These are phyloP conservation scores for Tuctoria greenei DNA, from an alignment of 176 grass and related monocot species.

Conservation along the genomic window DNA sequence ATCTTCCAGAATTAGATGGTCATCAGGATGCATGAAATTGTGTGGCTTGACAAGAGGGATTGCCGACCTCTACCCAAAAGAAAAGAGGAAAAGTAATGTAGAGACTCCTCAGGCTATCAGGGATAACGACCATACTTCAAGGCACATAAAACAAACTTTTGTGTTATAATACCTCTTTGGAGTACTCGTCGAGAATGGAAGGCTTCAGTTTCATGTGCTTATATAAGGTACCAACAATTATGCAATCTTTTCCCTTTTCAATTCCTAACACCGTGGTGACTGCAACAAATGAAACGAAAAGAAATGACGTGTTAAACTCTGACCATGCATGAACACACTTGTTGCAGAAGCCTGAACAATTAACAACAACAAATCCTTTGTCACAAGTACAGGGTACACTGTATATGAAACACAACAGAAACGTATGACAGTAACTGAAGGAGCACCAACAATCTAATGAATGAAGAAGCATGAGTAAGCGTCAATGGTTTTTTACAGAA, in stretches of 20 bases:
- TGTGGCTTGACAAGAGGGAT: constrained; percentile 91
- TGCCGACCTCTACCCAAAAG: constrained; percentile 68
- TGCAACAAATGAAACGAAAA: constrained; percentile 34
- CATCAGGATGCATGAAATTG: constrained; percentile 94
- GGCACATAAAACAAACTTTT: not conserved
- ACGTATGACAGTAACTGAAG: too few species aligned
- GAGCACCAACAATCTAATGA: too few species aligned
- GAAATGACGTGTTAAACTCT: not conserved
- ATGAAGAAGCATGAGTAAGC: not conserved
- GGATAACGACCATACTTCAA: constrained; percentile 9
- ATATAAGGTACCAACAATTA: constrained; percentile 89
- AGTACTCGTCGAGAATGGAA: constrained; percentile 92
- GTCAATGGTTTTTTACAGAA: not conserved
- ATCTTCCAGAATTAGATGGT: constrained; percentile 99
- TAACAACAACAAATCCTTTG: not conserved
- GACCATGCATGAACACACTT: not conserved
- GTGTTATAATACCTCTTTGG: constrained; percentile 76
- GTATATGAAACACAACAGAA: too few species aligned
- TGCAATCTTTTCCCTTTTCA: constrained; percentile 90
- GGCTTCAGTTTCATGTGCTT: constrained; percentile 98
- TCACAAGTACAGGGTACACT: too few species aligned
- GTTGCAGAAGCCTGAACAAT: not conserved
- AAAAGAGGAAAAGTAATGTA: constrained; percentile 11
- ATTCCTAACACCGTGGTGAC: constrained; percentile 89
- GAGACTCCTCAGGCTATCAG: not conserved